Evolutionary conservation across 78 protist genomes (phyloP).

Genomic region (Dictyostelium capitatum): DNA sequence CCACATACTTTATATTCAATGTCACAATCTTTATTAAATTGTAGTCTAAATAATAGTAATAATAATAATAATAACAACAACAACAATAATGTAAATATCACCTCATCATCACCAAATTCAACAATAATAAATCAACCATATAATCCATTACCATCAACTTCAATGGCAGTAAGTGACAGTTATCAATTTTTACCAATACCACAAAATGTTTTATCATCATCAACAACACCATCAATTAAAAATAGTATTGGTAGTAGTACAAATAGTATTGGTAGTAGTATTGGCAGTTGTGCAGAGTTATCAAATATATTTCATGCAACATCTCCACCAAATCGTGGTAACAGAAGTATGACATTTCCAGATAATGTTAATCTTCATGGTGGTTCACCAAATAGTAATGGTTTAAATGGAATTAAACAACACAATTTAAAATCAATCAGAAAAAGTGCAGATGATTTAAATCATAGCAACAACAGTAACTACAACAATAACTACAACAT

Average conservation of each 20-base stretch:
- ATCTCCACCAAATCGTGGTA: constrained; percentile 16
- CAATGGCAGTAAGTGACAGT: neutral
- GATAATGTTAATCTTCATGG: neutral
- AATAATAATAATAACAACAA: neutral
- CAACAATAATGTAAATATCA: neutral
- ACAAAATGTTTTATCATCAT: neutral
- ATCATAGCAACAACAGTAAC: neutral
- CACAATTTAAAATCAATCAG: constrained; percentile 4
- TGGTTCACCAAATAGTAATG: neutral
- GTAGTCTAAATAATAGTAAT: neutral
- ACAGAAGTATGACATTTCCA: neutral
- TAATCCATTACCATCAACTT: neutral
- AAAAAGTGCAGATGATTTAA: neutral
- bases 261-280: neutral
- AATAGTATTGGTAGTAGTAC: constrained; percentile 1
- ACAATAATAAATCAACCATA: neutral
- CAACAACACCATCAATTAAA: neutral
- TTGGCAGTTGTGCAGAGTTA: neutral
- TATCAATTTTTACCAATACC: neutral
- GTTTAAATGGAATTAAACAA: neutral
- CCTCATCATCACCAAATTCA: neutral
- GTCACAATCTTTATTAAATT: constrained; percentile 20
- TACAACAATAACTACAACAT: constrained; percentile 28
- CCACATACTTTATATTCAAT: constrained; percentile 33
- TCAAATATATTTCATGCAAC: constrained; percentile 1